Conservation (phyloP, 2,329 filamentous ascomycete genomes). For the Daldinia eschscholtzii region DNA sequence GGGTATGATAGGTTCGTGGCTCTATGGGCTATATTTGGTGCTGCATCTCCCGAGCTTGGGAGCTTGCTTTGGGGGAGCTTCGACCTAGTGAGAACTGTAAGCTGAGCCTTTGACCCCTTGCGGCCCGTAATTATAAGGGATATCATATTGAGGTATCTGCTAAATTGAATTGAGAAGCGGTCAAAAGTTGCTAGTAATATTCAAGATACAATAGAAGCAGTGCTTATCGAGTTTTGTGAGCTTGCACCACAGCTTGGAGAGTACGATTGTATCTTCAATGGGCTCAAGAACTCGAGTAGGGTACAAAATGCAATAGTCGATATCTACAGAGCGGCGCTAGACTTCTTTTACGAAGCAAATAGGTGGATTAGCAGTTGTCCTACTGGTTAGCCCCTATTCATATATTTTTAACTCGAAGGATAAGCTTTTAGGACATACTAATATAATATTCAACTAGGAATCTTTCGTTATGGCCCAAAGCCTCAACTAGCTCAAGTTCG, state of each 20-base stretch:
- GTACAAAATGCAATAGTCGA: too few relatives aligned
- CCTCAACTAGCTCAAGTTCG: neutral
- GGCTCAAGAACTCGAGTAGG: neutral
- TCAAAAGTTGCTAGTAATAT: too few relatives aligned
- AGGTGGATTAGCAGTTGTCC: neutral
- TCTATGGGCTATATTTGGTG: too few relatives aligned
- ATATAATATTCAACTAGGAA: neutral
- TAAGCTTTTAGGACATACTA: too few relatives aligned
- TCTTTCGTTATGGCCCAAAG: neutral
- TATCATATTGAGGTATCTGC: too few relatives aligned
- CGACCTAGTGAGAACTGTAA: too few relatives aligned
- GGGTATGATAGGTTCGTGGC: too few relatives aligned
- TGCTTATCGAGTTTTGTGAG: neutral
- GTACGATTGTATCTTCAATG: constrained; percentile 1
- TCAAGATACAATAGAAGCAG: neutral
- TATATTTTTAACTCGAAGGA: neutral
- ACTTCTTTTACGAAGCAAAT: neutral
- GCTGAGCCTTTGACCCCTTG: too few relatives aligned
- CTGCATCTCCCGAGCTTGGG: too few relatives aligned
- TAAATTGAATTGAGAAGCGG: too few relatives aligned
- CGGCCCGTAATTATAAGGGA: too few relatives aligned
- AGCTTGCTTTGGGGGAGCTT: too few relatives aligned
- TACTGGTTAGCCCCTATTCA: neutral
- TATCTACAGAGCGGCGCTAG: neutral
- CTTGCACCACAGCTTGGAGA: neutral